Evolutionary conservation across 148 eudicot species (phyloP).

Genomic region (Agrostemma githago): DNA sequence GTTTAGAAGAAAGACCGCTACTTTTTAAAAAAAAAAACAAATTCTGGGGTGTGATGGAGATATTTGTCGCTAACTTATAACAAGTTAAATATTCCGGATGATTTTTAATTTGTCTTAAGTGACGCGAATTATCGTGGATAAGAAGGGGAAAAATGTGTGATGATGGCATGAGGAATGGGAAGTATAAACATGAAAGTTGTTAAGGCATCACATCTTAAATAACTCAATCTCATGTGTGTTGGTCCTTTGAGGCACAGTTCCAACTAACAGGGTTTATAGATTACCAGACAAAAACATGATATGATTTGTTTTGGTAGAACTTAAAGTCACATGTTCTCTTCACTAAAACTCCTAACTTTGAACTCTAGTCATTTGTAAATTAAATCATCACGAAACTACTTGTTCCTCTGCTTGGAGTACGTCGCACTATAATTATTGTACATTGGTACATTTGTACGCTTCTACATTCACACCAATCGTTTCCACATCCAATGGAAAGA

Average conservation of each 20-base stretch:
- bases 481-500: too few relatives aligned
- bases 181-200: conserved; percentile 6
- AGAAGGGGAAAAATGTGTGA: too few relatives aligned
- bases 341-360: neutral
- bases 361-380: neutral
- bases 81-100: too few relatives aligned
- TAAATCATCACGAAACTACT: neutral
- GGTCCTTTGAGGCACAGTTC: neutral
- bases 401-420: neutral
- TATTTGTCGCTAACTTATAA: too few relatives aligned
- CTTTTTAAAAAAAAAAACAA: too few relatives aligned
- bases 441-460: neutral
- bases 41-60: too few relatives aligned
- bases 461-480: neutral
- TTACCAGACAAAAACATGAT: conserved; percentile 1
- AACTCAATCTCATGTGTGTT: neutral
- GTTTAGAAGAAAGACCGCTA: too few relatives aligned
- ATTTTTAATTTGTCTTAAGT: too few relatives aligned
- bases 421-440: too few relatives aligned
- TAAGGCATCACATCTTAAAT: conserved; percentile 13
- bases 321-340: neutral
- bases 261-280: neutral
- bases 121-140: too few relatives aligned
- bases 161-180: too few relatives aligned
- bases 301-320: neutral